A percentile compares a stretch with the other conserved stretches of the same genome.
Conservation (phyloP, 2,329 filamentous ascomycete species). For the Penicillium sclerotigenum region DNA sequence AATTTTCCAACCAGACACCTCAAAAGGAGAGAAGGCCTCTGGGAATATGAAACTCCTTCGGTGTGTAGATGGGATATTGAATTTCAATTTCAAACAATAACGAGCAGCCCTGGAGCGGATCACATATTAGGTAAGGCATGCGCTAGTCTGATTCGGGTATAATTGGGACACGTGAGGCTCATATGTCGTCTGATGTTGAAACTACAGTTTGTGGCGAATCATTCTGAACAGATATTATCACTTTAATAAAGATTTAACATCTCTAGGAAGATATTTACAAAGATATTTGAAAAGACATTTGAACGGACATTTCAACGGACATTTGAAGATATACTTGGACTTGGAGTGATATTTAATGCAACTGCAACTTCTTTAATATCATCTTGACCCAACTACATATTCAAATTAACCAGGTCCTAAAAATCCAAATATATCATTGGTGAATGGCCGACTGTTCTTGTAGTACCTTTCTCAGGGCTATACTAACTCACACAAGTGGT, state of each 20-base stretch:
- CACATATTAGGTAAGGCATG: constrained; percentile 10
- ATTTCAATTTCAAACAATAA: constrained; percentile 12
- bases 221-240: not conserved
- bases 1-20: constrained; percentile 6
- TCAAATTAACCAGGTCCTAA: not conserved
- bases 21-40: constrained; percentile 6
- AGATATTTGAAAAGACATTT: not conserved
- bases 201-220: too few relatives aligned
- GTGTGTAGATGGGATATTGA: constrained; percentile 11
- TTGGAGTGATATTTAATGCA: not conserved
- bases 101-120: constrained; percentile 16
- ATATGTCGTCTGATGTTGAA: not conserved
- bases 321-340: not conserved
- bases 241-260: too few relatives aligned
- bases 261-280: too few relatives aligned
- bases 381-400: not conserved
- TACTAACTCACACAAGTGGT: too few relatives aligned
- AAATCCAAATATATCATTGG: not conserved
- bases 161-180: constrained; percentile 22
- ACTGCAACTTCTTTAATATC: not conserved
- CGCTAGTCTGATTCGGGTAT: constrained; percentile 19
- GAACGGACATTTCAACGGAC: not conserved
- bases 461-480: too few relatives aligned
- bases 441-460: too few relatives aligned
- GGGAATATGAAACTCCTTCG: not conserved